phyloP scores from a whole-genome alignment of 176 grass and related monocot species.

The Phoenix roebelenii region DNA sequence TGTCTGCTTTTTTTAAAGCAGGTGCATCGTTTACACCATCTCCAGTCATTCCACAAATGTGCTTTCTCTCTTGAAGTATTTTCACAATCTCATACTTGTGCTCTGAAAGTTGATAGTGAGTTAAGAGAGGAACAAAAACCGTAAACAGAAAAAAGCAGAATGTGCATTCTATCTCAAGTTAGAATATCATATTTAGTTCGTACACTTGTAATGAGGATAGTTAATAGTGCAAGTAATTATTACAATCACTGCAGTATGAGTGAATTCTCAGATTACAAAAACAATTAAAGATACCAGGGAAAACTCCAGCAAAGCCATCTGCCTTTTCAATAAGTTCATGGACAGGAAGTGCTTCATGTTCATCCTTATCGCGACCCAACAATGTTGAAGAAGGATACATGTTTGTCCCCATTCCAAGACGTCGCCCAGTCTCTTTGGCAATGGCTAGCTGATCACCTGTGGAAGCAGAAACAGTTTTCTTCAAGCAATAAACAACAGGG shows the following conservation, averaged over 20 bases:
- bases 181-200: neutral
- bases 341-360: constrained; percentile 30
- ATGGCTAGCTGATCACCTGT: constrained; percentile 83
- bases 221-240: no score
- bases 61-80: constrained; percentile 48
- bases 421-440: constrained; percentile 83
- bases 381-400: constrained; percentile 83
- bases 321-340: constrained; percentile 72
- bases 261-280: neutral
- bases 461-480: neutral
- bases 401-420: constrained; percentile 78
- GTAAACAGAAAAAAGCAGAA: neutral
- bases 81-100: constrained; percentile 90
- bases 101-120: constrained; percentile 22
- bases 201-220: neutral
- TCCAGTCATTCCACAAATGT: constrained; percentile 68
- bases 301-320: constrained; percentile 82
- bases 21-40: constrained; percentile 75
- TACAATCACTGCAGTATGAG: no score
- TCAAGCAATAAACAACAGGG: neutral
- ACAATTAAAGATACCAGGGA: constrained; percentile 32
- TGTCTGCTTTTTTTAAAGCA: constrained; percentile 70
- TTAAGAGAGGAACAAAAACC: neutral
- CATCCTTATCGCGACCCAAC: constrained; percentile 38
- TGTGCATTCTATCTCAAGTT: no score